phyloP scores from a whole-genome alignment of 1,284 basidiomycete genomes.

The Neonothopanus nambi region DNA sequence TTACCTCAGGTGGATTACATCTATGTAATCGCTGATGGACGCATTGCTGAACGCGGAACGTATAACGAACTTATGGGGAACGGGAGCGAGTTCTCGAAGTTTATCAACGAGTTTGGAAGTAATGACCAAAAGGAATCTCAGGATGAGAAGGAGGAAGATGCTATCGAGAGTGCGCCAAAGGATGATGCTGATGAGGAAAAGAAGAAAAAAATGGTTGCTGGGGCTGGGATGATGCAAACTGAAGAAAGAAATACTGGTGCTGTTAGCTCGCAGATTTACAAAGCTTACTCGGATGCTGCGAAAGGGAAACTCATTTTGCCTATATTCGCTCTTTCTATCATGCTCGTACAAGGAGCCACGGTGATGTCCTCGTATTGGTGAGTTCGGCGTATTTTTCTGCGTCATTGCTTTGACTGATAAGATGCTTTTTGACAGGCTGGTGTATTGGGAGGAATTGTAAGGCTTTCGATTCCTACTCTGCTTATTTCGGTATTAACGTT shows the following conservation, averaged over 20 bases:
- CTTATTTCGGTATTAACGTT: not conserved
- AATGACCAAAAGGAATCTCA: constrained; percentile 38
- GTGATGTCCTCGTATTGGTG: constrained; percentile 72
- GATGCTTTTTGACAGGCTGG: constrained; percentile 47
- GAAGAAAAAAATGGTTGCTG: constrained; percentile 39
- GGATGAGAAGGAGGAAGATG: constrained; percentile 32
- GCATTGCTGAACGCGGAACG: constrained; percentile 75
- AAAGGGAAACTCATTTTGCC: constrained; percentile 57
- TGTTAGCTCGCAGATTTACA: constrained; percentile 52
- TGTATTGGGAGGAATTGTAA: constrained; percentile 69
- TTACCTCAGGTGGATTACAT: constrained; percentile 78
- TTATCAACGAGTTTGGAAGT: constrained; percentile 65
- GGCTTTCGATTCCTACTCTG: constrained; percentile 1
- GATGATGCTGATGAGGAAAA: constrained; percentile 35
- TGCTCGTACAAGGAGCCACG: constrained; percentile 57
- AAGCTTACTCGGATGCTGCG: constrained; percentile 54
- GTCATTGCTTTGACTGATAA: not conserved
- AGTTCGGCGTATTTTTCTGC: constrained; percentile 17
- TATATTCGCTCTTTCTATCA: constrained; percentile 48
- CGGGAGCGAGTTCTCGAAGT: constrained; percentile 69
- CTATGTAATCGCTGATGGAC: constrained; percentile 69
- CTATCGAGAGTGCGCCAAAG: constrained; percentile 28
- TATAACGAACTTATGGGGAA: constrained; percentile 67
- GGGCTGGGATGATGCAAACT: constrained; percentile 59
- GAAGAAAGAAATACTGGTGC: constrained; percentile 66